Evolutionary conservation across 2,329 filamentous ascomycete species (phyloP).

Genomic region (Penicillium sp.): DNA sequence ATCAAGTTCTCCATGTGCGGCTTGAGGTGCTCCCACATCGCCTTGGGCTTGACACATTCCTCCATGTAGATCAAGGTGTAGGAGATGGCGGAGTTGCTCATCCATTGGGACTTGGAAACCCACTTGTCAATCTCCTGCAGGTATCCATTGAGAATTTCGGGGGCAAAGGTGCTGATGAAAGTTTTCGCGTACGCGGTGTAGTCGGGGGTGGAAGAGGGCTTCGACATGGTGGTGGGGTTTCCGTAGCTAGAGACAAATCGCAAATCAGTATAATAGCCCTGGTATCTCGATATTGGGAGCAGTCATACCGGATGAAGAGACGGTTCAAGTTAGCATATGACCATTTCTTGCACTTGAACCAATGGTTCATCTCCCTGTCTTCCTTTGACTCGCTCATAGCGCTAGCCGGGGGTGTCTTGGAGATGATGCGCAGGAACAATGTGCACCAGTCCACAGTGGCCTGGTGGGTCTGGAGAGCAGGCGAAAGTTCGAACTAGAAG

Average conservation of each 20-base stretch:
- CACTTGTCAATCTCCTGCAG: conserved; percentile 94
- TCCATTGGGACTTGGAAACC: conserved; percentile 91
- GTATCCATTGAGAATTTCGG: conserved; percentile 94
- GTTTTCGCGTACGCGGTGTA: conserved; percentile 82
- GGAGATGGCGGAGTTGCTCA: conserved; percentile 89
- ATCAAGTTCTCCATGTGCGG: conserved; percentile 91
- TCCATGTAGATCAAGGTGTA: conserved; percentile 95
- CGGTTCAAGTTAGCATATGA: conserved; percentile 96
- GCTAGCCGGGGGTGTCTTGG: conserved; percentile 76
- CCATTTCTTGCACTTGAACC: conserved; percentile 99
- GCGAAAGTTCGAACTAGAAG: conserved; percentile 77
- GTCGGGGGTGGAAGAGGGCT: conserved; percentile 72
- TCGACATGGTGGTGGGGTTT: conserved; percentile 74
- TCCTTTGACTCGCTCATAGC: conserved; percentile 77
- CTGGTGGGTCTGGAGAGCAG: conserved; percentile 73
- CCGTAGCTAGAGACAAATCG: conserved; percentile 67
- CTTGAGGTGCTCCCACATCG: conserved; percentile 93
- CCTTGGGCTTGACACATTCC: conserved; percentile 94
- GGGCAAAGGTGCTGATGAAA: conserved; percentile 88
- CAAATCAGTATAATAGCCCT: conserved; percentile 1
- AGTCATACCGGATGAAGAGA: conserved; percentile 78
- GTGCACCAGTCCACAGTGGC: conserved; percentile 95
- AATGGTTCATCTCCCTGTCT: conserved; percentile 90
- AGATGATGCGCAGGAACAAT: conserved; percentile 85
- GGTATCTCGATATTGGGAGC: not conserved